A percentile compares a stretch with the other conserved stretches of the same genome.
Evolutionary conservation across 108 stramenopile species (phyloP).

Genomic region (Parietichytrium sp.): DNA sequence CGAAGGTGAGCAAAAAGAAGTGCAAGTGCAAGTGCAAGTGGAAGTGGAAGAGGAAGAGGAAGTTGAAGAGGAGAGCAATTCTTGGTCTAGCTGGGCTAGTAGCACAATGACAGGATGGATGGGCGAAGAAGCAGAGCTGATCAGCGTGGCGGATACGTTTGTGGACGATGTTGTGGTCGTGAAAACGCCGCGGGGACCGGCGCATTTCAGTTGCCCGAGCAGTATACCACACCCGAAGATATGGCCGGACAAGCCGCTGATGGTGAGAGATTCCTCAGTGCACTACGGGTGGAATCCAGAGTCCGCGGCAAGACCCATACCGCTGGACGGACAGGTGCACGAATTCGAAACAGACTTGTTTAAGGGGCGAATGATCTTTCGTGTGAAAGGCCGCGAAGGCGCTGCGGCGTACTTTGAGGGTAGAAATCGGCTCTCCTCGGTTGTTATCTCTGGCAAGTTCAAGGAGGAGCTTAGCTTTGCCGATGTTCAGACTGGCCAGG

Average conservation of each 20-base stretch:
- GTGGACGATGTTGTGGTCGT: background rate
- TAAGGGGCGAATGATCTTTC: background rate
- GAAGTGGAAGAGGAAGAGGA: background rate
- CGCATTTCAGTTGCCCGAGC: slow-evolving; percentile 3
- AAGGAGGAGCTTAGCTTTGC: background rate
- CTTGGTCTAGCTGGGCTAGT: background rate
- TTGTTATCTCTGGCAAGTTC: background rate
- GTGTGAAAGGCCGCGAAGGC: background rate
- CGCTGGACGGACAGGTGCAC: background rate
- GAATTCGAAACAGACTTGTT: slow-evolving; percentile 18
- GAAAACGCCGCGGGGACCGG: background rate
- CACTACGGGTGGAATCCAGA: slow-evolving; percentile 10
- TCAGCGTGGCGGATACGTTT: background rate
- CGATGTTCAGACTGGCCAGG: slow-evolving; percentile 1
- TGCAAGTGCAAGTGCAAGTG: background rate
- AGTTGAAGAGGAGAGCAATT: background rate
- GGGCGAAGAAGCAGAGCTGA: background rate
- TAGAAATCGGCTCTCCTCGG: background rate
- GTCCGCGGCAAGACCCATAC: background rate
- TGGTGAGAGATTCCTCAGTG: background rate
- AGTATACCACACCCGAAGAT: background rate
- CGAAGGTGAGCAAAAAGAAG: background rate
- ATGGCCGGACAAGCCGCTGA: slow-evolving; percentile 9
- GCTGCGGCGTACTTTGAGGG: slow-evolving; percentile 25
- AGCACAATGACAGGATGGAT: no score